Evolutionary conservation across 2,329 filamentous ascomycete genomes (phyloP), one percentile per base, ranked within the genome.

Genomic region (Fusarium bactridioides): DNA sequence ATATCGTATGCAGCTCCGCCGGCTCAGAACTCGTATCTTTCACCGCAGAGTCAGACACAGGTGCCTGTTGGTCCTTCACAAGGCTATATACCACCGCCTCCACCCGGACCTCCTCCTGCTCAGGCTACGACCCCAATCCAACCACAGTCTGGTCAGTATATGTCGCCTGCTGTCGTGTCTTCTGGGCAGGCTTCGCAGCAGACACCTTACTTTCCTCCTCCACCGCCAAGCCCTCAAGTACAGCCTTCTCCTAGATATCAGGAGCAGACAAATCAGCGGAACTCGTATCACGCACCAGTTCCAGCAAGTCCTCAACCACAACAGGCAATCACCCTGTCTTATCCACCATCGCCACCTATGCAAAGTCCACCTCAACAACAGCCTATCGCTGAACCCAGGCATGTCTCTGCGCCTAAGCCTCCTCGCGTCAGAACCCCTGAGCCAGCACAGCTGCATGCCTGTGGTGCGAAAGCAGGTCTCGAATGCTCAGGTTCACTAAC

Each of bases 401-500:
- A 38, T 4, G 16, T 21, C 10, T 27, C 59, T 23, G 10, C 29
- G 15, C 58, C 35, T 13, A 74, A 61, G 4, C 53, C 69, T 4
- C 63, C 63, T 37, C 75, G 73, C 12, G 33, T 50, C 16, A 45
- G 54, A 4, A 76, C 74, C 3, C 73, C 76, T 3, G 62, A 50
- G 8, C 70, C 68, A 19, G 70, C 72, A 15, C 38, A 50, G 6
- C 15, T 65, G 12, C 71, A 75, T 31, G 31, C 58, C 13, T 73
- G 55, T 1, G 74, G 77, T 13, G 63, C 67, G 12, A 60, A 64
- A 21, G 57, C 74, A 11, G 72, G 78, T 3, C 65, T 75, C 0
- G 72, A 78, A 50, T 84, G 82, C 61, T 51, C 71, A 10, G 41
- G 53, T 8, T 68, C 55, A 3, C 74, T 75, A 4, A 66, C 78